phyloP scores from a whole-genome alignment of 768 basidiomycete genomes.

The Pleurotus salmoneostramineus region DNA sequence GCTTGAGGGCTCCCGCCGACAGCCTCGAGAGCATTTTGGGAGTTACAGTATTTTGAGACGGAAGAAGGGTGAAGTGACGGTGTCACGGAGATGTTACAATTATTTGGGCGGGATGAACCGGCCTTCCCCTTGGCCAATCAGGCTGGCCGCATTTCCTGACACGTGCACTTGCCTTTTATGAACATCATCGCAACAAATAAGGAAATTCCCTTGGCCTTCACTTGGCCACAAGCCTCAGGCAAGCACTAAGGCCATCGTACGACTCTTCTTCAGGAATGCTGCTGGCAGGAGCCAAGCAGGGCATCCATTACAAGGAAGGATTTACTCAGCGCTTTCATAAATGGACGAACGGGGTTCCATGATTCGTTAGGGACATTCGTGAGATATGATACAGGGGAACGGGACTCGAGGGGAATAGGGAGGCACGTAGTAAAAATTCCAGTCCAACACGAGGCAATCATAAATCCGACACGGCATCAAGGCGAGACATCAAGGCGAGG shows the following conservation, averaged over 20 bases:
- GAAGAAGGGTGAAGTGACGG: constrained; percentile 33
- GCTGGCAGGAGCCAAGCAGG: too few species aligned
- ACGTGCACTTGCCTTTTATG: background rate
- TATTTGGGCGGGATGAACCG: constrained; percentile 11
- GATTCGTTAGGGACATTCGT: background rate
- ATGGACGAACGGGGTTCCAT: too few species aligned
- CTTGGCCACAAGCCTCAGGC: background rate
- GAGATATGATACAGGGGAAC: background rate
- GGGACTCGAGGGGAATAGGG: background rate
- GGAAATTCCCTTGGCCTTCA: constrained; percentile 3
- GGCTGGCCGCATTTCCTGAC: background rate
- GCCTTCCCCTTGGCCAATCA: constrained; percentile 2
- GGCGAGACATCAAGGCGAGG: constrained; percentile 7
- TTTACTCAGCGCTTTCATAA: too few species aligned
- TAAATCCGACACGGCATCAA: constrained; percentile 8
- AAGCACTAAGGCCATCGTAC: background rate
- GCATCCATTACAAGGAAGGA: too few species aligned
- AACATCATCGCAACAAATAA: background rate
- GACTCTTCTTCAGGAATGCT: too few species aligned
- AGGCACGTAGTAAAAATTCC: constrained; percentile 2
- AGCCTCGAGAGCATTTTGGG: constrained; percentile 81
- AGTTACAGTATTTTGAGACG: constrained; percentile 37
- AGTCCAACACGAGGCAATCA: constrained; percentile 2
- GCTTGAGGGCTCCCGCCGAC: constrained; percentile 68
- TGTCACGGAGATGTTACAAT: constrained; percentile 37